These are phyloP conservation scores for Xylaria curta DNA, from an alignment of 495 filamentous ascomycete species.

Conservation along the genomic window DNA sequence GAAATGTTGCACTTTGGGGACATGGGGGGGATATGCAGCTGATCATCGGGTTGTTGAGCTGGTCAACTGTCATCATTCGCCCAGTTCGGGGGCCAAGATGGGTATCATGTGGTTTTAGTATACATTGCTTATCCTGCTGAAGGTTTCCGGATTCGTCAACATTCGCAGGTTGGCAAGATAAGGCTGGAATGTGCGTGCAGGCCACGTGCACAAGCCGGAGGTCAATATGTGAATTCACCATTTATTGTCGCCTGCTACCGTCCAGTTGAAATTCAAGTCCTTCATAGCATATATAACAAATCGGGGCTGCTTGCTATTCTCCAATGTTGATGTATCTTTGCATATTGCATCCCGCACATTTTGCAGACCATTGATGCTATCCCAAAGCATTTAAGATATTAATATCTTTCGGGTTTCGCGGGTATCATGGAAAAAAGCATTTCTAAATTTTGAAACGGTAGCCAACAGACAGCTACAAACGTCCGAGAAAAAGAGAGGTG, in stretches of 20 bases:
- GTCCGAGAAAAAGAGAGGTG: background rate
- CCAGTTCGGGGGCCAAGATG: conserved; percentile 26
- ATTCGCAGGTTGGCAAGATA: conserved; percentile 35
- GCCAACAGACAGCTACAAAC: background rate
- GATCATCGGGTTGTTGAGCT: conserved; percentile 8
- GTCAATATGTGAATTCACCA: background rate
- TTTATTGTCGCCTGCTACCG: background rate
- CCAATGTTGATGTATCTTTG: background rate
- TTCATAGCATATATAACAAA: background rate
- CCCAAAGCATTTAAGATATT: background rate
- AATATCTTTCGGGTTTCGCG: conserved; percentile 6
- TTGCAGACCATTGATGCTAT: background rate
- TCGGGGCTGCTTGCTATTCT: background rate
- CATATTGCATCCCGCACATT: background rate
- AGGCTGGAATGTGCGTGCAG: conserved; percentile 41
- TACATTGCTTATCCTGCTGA: conserved; percentile 33
- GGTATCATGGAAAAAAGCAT: background rate
- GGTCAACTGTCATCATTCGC: conserved; percentile 16
- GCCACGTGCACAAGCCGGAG: conserved; percentile 35
- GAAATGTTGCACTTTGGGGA: conserved; percentile 12
- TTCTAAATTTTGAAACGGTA: background rate
- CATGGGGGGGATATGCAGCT: background rate
- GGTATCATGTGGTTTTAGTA: conserved; percentile 39
- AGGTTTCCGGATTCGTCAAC: conserved; percentile 37
- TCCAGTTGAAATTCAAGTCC: background rate